Conservation (phyloP, 805 yeast genomes). For the Lipomyces yamadae region DNA sequence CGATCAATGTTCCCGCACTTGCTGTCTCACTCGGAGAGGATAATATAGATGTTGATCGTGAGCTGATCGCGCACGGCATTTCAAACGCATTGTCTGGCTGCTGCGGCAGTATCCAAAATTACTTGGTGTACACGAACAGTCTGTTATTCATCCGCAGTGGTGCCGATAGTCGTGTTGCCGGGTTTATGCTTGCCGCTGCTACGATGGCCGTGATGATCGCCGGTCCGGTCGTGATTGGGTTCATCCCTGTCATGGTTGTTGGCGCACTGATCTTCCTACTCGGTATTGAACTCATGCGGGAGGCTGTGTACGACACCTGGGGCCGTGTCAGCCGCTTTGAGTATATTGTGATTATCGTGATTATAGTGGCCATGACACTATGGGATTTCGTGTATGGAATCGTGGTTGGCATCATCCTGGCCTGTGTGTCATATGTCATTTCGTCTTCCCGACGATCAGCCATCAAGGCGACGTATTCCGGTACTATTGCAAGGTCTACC, state of each 20-base stretch:
- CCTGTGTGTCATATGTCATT: slow-evolving; percentile 93
- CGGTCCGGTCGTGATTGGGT: slow-evolving; percentile 93
- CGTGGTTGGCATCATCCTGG: slow-evolving; percentile 84
- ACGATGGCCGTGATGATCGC: slow-evolving; percentile 80
- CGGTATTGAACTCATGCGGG: slow-evolving; percentile 88
- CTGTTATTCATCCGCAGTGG: slow-evolving; percentile 92
- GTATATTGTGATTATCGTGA: slow-evolving; percentile 79
- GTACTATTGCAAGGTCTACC: slow-evolving; percentile 87
- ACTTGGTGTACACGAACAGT: slow-evolving; percentile 91
- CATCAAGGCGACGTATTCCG: slow-evolving; percentile 79
- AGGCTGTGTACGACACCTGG: slow-evolving; percentile 82
- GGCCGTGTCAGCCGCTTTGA: slow-evolving; percentile 77
- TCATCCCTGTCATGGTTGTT: slow-evolving; percentile 93
- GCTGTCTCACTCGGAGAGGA: slow-evolving; percentile 87
- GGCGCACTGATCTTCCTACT: slow-evolving; percentile 87
- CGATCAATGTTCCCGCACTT: slow-evolving; percentile 95
- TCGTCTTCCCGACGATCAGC: slow-evolving; percentile 87
- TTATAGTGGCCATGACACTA: slow-evolving; percentile 93
- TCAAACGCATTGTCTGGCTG: slow-evolving; percentile 85
- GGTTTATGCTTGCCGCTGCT: slow-evolving; percentile 82
- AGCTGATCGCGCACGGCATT: slow-evolving; percentile 91
- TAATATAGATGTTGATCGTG: slow-evolving; percentile 84
- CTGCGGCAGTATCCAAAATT: slow-evolving; percentile 79
- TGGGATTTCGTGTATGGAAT: slow-evolving; percentile 95
- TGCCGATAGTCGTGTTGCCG: slow-evolving; percentile 87